Conservation (phyloP, 2,329 filamentous ascomycete species). For the Botrytis fragariae region DNA sequence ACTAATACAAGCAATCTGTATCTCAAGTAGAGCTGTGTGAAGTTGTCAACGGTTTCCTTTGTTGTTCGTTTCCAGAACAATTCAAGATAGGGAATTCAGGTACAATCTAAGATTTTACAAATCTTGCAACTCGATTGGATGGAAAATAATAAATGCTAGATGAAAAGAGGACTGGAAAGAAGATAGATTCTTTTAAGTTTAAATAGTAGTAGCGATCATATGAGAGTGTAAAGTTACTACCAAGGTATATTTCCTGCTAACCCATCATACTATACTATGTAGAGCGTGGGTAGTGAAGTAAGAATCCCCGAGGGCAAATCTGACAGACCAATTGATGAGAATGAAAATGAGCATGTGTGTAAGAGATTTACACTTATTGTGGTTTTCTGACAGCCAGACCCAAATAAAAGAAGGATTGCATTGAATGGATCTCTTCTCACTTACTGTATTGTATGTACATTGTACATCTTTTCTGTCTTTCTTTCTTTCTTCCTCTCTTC, state of each 20-base stretch:
- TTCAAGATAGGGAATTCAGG: neutral
- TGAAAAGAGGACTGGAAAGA: neutral
- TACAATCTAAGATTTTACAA: neutral
- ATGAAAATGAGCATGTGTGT: neutral
- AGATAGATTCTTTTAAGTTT: neutral
- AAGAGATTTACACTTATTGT: neutral
- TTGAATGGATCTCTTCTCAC: neutral
- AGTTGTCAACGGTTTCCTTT: neutral
- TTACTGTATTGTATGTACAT: neutral
- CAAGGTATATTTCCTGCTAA: neutral
- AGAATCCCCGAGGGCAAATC: neutral
- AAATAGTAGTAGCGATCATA: neutral
- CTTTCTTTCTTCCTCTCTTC: neutral
- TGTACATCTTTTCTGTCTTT: neutral
- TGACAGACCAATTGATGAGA: neutral
- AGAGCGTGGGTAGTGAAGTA: neutral
- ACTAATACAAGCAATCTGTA: constrained; percentile 29
- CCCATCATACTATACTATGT: neutral
- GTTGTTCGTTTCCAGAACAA: constrained; percentile 18
- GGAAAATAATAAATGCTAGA: neutral
- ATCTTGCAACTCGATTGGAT: constrained; percentile 1
- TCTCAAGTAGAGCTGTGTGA: constrained; percentile 32
- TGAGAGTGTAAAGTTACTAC: neutral
- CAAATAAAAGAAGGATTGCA: neutral
- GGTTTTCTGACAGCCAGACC: neutral